These are phyloP conservation scores for Podila verticillata DNA, from an alignment of 192 early-diverging fungal species.

Conservation along the genomic window DNA sequence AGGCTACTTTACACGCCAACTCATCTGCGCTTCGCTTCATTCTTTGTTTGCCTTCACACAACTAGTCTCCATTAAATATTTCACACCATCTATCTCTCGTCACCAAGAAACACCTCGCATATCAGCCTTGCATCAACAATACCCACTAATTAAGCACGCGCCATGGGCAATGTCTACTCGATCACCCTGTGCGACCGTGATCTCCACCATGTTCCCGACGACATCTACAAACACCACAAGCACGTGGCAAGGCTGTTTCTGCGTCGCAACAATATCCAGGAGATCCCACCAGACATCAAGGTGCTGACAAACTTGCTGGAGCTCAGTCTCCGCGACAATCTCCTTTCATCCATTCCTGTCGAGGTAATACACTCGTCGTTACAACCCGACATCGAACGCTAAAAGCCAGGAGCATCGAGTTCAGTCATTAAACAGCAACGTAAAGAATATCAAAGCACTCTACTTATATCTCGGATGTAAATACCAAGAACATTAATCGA, in stretches of 20 bases:
- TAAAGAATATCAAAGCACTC: neutral
- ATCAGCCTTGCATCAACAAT: neutral
- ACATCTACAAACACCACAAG: conserved; percentile 52
- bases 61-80: no score
- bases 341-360: conserved; percentile 22
- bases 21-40: no score
- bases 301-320: conserved; percentile 41
- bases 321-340: conserved; percentile 43
- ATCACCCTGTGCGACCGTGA: conserved; percentile 47
- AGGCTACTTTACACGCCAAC: no score
- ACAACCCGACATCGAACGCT: no score
- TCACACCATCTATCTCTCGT: no score
- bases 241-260: conserved; percentile 35
- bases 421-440: neutral
- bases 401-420: no score
- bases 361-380: conserved; percentile 14
- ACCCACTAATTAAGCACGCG: neutral
- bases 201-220: conserved; percentile 43
- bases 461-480: no score
- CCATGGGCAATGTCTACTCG: conserved; percentile 49
- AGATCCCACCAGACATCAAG: conserved; percentile 47
- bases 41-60: no score
- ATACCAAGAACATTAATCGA: no score
- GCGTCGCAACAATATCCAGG: conserved; percentile 43
- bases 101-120: no score